Conservation (phyloP, 1,139 yeast genomes). For the Suhomyces anneliseae region DNA sequence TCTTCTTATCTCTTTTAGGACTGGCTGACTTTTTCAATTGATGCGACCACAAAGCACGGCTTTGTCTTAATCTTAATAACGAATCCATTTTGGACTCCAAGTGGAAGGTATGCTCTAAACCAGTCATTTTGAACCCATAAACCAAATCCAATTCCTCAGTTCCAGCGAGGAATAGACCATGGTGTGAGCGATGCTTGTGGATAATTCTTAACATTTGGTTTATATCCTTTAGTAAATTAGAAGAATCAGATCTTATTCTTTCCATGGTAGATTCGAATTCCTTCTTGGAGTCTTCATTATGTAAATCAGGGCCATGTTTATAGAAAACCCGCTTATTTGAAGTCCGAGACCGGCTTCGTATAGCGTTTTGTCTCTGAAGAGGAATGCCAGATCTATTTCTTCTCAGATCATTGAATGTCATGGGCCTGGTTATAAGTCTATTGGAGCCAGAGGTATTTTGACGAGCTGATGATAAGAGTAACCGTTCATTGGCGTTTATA, state of each 20-base stretch:
- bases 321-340: constrained; percentile 9
- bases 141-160: constrained; percentile 2
- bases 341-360: constrained; percentile 7
- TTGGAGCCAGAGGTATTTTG: constrained; percentile 18
- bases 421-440: constrained; percentile 8
- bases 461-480: constrained; percentile 32
- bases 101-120: constrained; percentile 9
- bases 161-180: constrained; percentile 1
- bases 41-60: constrained; percentile 5
- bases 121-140: constrained; percentile 7
- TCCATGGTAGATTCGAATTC: constrained; percentile 5
- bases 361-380: constrained; percentile 18
- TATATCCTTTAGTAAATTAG: constrained; percentile 1
- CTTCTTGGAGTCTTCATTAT: constrained; percentile 4
- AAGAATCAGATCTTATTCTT: constrained; percentile 4
- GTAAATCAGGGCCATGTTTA: background rate
- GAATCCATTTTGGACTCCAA: constrained; percentile 8
- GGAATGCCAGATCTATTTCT: constrained; percentile 11
- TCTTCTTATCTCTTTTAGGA: background rate
- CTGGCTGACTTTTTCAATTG: background rate
- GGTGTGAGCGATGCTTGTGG: background rate
- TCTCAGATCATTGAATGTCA: constrained; percentile 3
- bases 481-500: constrained; percentile 19
- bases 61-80: constrained; percentile 6
- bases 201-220: background rate